These are phyloP conservation scores for Hapsidospora chrysogenum DNA, from an alignment of 495 filamentous ascomycete genomes.

Conservation along the genomic window DNA sequence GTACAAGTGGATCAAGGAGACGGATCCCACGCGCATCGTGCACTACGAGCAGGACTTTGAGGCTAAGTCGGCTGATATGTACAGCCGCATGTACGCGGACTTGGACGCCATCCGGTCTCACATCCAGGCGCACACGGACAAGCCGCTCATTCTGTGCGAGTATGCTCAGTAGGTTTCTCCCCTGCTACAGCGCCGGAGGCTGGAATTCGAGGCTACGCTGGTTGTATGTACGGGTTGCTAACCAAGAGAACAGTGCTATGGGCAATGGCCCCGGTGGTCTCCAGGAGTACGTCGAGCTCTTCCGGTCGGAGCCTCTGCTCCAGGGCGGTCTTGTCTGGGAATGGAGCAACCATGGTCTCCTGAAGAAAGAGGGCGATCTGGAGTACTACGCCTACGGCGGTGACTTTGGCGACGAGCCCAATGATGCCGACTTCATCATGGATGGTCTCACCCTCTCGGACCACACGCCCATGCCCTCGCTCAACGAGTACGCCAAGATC, in stretches of 20 bases:
- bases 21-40: slow-evolving; percentile 39
- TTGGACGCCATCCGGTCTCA: slow-evolving; percentile 32
- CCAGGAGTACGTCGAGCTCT: slow-evolving; percentile 46
- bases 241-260: too few relatives aligned
- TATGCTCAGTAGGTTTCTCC: too few relatives aligned
- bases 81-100: slow-evolving; percentile 46
- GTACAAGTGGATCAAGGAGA: slow-evolving; percentile 39
- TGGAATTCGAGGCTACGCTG: too few relatives aligned
- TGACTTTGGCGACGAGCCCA: slow-evolving; percentile 49
- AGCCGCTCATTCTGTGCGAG: slow-evolving; percentile 49
- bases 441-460: slow-evolving; percentile 43
- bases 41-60: slow-evolving; percentile 51
- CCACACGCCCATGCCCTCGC: slow-evolving; percentile 40
- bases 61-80: slow-evolving; percentile 45
- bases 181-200: too few relatives aligned
- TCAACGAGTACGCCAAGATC: slow-evolving; percentile 44
- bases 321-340: slow-evolving; percentile 63
- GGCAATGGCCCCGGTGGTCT: slow-evolving; percentile 54
- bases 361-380: slow-evolving; percentile 28
- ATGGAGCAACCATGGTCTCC: slow-evolving; percentile 55
- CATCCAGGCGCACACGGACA: slow-evolving; percentile 25
- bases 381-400: slow-evolving; percentile 50
- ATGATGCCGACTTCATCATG: slow-evolving; percentile 49
- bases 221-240: too few relatives aligned
- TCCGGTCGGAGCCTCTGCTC: slow-evolving; percentile 36